A percentile compares a stretch with the other conserved stretches of the same genome.
phyloP scores from a whole-genome alignment of 805 yeast genomes.

The Kodamaea lidongshanica region DNA sequence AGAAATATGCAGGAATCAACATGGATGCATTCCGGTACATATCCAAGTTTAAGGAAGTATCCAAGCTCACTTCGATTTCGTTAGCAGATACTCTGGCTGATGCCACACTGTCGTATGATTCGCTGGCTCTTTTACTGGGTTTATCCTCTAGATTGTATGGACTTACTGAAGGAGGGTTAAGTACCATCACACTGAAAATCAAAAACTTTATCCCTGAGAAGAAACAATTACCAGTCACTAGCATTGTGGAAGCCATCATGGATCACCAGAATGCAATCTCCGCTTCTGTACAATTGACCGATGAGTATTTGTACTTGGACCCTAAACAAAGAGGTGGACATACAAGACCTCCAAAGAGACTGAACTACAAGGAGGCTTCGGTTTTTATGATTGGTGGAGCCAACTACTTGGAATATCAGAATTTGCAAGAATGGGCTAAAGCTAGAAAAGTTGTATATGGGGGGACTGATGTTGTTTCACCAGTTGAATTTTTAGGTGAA shows the following conservation, averaged over 20 bases:
- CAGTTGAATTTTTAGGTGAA: conserved; percentile 63
- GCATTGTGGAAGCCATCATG: conserved; percentile 85
- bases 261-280: conserved; percentile 66
- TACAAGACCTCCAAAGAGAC: conserved; percentile 82
- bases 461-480: conserved; percentile 69
- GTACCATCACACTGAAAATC: conserved; percentile 80
- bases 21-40: conserved; percentile 64
- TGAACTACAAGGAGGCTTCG: conserved; percentile 69
- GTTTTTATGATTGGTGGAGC: conserved; percentile 98
- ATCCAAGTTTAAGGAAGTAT: conserved; percentile 72
- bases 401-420: conserved; percentile 87
- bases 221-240: conserved; percentile 82
- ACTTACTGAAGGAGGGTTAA: conserved; percentile 84
- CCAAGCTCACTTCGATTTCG: conserved; percentile 38
- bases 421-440: conserved; percentile 79
- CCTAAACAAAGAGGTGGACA: conserved; percentile 89
- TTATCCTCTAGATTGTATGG: conserved; percentile 74
- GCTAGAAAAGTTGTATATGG: conserved; percentile 68
- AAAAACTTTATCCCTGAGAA: conserved; percentile 84
- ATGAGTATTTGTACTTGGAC: conserved; percentile 85
- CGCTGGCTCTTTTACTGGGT: conserved; percentile 62
- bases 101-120: conserved; percentile 35
- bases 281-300: conserved; percentile 66
- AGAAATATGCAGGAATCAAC: conserved; percentile 47
- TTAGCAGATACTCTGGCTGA: conserved; percentile 25